Evolutionary conservation across 495 filamentous ascomycete species (phyloP).

Genomic region (Tuber umbilicatum): DNA sequence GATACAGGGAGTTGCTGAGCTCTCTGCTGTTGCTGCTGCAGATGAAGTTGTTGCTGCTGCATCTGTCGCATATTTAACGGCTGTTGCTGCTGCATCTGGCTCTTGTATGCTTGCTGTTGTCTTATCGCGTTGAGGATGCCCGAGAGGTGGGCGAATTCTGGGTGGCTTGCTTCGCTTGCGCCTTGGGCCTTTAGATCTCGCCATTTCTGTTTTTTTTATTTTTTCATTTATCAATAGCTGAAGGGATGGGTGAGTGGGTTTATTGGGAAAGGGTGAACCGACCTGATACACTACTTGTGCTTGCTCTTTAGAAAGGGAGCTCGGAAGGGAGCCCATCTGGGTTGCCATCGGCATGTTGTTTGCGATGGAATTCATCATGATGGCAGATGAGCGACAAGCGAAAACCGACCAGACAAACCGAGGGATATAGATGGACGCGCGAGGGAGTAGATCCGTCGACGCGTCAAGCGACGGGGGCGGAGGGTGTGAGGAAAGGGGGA

Average conservation of each 20-base stretch:
- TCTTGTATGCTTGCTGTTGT: conserved; percentile 32
- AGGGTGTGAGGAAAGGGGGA: not conserved
- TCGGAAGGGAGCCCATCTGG: conserved; percentile 30
- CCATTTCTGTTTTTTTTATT: conserved; percentile 36
- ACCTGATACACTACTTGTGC: conserved; percentile 36
- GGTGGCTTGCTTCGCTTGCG: conserved; percentile 34
- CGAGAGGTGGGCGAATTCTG: conserved; percentile 41
- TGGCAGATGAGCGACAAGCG: conserved; percentile 6
- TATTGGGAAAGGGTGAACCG: conserved; percentile 17
- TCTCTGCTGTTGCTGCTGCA: conserved; percentile 27
- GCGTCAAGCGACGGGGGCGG: not conserved
- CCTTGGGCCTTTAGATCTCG: conserved; percentile 38
- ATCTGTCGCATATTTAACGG: conserved; percentile 36
- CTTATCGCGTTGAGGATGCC: conserved; percentile 34
- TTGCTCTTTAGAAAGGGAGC: conserved; percentile 36
- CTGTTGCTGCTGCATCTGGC: conserved; percentile 30
- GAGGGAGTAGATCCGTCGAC: conserved; percentile 2
- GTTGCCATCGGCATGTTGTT: conserved; percentile 36
- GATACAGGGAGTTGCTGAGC: conserved; percentile 16
- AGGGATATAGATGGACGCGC: not conserved
- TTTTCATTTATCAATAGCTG: conserved; percentile 28
- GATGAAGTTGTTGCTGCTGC: conserved; percentile 24
- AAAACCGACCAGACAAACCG: not conserved
- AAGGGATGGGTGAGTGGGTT: conserved; percentile 4
- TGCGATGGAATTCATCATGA: conserved; percentile 39